Evolutionary conservation across 768 basidiomycete genomes (phyloP), one percentile per base, ranked within the genome.

Genomic region (Fomitopsis serialis): DNA sequence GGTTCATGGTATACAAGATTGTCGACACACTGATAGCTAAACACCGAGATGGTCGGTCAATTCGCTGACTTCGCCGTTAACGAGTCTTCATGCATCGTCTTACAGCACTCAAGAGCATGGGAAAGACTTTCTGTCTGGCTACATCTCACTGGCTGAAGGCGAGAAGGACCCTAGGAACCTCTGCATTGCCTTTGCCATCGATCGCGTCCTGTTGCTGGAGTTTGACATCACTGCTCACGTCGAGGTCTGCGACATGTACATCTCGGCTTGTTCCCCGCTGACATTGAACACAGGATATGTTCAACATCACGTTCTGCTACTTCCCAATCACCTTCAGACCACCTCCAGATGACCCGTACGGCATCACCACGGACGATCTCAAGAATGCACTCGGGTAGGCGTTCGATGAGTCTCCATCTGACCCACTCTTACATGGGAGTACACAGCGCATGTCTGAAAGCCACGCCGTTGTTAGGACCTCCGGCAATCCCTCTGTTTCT

Each of bases 121-220:
- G 1, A 74, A 80, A 23, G 77, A 73, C 8, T 98, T 98, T 66
- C 56, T 98, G 22, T 70, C 74, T 7, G 81, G 82, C 22, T 99
- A 98, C 66, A 78, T 87, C 27, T 64, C 66, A 46, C 70, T 98
- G n/a, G 93, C 84, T 3, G 90, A 97, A 53, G 95, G 94, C 15
- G 97, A 99, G 71, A 98, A 98, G 63, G 97, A 99, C 66, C 97
- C 97, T 27, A 78, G 97, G 17, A 99, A 98, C 70, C 75, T 99
- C 8, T 75, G 97, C 58, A 63, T 96, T 11, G 89, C 90, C 24
- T 99, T 98, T 66, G 84, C 88, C 4, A 89, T 98, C 54, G 86
- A 83, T 52, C 79, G 84, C n/a, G 87, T 92, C 8, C 77, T 98
- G 35, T 67, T 95, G 6, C 80, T 92, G 32, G 93, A 98, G 58